Evolutionary conservation across 805 yeast species (phyloP), one percentile per base, ranked within the genome.

Genomic region (Blastobotrys terrestris): DNA sequence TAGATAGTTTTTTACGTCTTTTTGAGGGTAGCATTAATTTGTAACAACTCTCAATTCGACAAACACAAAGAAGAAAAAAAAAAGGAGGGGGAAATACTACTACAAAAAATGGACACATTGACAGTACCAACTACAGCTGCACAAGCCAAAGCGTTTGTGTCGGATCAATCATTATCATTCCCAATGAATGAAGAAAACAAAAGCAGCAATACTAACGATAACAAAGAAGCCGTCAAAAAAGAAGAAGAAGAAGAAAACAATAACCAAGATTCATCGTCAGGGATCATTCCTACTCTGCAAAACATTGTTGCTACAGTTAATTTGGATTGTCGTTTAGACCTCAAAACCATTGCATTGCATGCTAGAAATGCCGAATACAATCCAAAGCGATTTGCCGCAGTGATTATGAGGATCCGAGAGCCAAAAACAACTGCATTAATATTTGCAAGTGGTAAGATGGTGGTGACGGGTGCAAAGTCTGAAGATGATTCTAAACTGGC

Each of bases 311-410:
- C 99, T 39, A 94, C 99, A 0, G 99, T 94, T 55, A 92, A 94
- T 67, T 77, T 94, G 67, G 98, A 94, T 60, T 94, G 99, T 71
- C 84, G 98, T 57, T 75, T 94, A 62, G 99, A 94, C 70, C 79
- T 94, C 69, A 94, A 94, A 67, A 94, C 99, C 16, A 95, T 94
- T 67, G 99, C 99, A 0, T 76, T 94, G 56, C 99, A 94, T 71
- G 98, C 98, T 2, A 89, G 99, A 79, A 94, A 94, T 72, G 99
- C 99, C 39, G 99, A 94, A 70, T 94, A 94, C 73, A 94, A 94
- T 65, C 99, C 99, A 49, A 89, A 49, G 68, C 95, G 99, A 76
- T 94, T 94, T 75, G 99, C 99, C 13, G 99, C 99, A 54, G 99
- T 94, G 48, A 94, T 94, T 62, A 94, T 94, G 99, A 87, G 99